Base-by-base conservation (phyloP, 805 yeast species). In the Ogataea nonfermentans region DNA sequence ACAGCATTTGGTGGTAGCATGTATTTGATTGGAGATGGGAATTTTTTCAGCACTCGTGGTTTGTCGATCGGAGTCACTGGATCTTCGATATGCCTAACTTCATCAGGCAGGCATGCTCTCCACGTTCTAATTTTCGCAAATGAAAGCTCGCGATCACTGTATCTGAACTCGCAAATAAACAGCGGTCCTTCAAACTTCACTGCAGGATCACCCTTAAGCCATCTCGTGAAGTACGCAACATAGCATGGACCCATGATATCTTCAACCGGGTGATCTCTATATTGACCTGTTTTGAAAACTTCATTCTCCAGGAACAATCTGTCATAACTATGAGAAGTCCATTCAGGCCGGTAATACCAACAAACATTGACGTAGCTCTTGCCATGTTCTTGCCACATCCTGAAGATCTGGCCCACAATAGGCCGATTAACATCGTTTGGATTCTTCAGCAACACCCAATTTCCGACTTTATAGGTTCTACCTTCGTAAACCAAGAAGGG, bases 91-190 rank as follows among this genome's bases (percentile, higher is more conserved):
- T 84, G 89, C 54, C 98, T 79, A 33, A 91, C 84, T 62, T 91
- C 98, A 63, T 93, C 98, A 0, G 99, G 99, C 50, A 93, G 73
- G 69, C 98, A 93, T 6, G 97, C 97, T 63, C 88, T 91, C 99
- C 99, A 93, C 2, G 99, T 91, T 57, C 98, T 77, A 55, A 93
- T 93, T 59, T 91, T 84, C 65, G 91, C 93, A 71, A 93, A 93
- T 20, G 81, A 81, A 61, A 87, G 86, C 54, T 87, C 95, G 40
- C 78, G 73, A 59, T 91, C 97, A 59, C 91, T 91, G 65, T 90
- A 93, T 56, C 99, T 80, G 61, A 79, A 86, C 63, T 93, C 99
- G 67, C 98, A 93, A 51, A 93, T 82, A 63, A 89, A 93, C 58
- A 95, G 75, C 5, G 93, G 91, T 4, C 87, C 84, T 37, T 87